Evolutionary conservation across 129 eudicot species (phyloP), one percentile per base, ranked within the genome.

Genomic region (Tagetes erecta): DNA sequence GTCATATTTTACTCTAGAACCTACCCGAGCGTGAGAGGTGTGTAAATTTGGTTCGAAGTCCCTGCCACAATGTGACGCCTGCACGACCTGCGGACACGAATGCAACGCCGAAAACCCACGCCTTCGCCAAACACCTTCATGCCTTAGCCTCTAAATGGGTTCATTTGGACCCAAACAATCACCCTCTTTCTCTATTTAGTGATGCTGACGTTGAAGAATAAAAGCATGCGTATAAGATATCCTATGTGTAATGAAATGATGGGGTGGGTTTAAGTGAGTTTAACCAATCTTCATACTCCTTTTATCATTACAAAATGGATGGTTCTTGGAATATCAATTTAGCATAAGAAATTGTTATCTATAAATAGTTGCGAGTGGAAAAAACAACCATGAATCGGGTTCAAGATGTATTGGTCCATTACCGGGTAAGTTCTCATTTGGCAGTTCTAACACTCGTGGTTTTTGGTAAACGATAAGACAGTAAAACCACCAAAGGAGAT

Each of bases 401-500:
- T 63, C 33, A 37, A 3, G 30, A 40, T 6, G 69, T 64, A 37
- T 62, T 62, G 69, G 4, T 64, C 34, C 1, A n/a, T 62, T 62
- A 62, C 44, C 11, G 41, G 67, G 67, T 12, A 42, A 71, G 52
- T 71, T 30, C 66, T 56, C 53, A 14, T 56, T 71, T 56, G 67
- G 67, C 76, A 55, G 53, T 30, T 71, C 1, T n/a, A 9, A 31
- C 11, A 56, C 52, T 55, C 12, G 58, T 71, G 5, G 8, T 35
- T 36, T 36, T 52, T n/a, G 6, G 6, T 2, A 1, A 41, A 44
- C 34, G 30, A 62, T 49, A 14, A 62, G 37, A 11, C 6, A 11
- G 4, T 44, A 45, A 45, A 62, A 35, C 38, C 46, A 70, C 78
- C 78, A 74, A 74, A 63, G 70, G 78, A 74, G 78, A 74, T 74